These are phyloP conservation scores for Chaetomium fimeti DNA, from an alignment of 495 filamentous ascomycete genomes.

Conservation along the genomic window DNA sequence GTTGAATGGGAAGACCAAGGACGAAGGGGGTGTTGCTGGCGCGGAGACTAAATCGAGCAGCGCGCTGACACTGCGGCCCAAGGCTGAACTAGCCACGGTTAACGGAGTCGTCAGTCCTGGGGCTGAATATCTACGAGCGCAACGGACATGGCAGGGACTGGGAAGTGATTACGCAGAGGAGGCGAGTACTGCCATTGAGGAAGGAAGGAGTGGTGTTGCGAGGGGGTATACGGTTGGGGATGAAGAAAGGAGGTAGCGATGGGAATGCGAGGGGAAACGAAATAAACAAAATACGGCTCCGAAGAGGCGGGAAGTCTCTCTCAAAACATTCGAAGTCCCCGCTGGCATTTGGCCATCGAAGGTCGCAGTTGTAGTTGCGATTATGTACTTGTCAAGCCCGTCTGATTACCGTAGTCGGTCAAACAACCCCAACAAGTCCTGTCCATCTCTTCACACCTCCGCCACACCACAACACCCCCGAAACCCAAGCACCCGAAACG, in stretches of 20 bases:
- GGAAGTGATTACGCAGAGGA: slow-evolving; percentile 80
- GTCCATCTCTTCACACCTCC: too few species aligned
- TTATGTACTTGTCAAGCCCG: too few species aligned
- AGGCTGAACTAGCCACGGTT: slow-evolving; percentile 69
- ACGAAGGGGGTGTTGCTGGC: slow-evolving; percentile 13
- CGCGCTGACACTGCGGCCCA: slow-evolving; percentile 60
- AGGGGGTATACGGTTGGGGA: slow-evolving; percentile 82
- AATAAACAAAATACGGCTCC: background rate
- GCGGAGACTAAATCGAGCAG: slow-evolving; percentile 27
- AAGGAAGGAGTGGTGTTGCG: slow-evolving; percentile 86
- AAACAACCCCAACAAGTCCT: too few species aligned
- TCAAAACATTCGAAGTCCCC: too few species aligned
- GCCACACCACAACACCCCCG: too few species aligned
- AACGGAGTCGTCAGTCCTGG: slow-evolving; percentile 85
- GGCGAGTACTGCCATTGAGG: slow-evolving; percentile 65
- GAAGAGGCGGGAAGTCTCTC: background rate
- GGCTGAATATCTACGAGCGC: slow-evolving; percentile 78
- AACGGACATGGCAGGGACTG: slow-evolving; percentile 87
- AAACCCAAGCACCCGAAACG: too few species aligned
- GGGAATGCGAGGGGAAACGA: background rate
- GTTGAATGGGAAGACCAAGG: slow-evolving; percentile 6
- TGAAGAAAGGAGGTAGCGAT: slow-evolving; percentile 33
- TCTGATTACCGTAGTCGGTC: too few species aligned
- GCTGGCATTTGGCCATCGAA: too few species aligned
- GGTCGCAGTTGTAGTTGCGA: too few species aligned